phyloP scores from a whole-genome alignment of 169 alveolate genomes.

The Cryptosporidium tyzzeri region DNA sequence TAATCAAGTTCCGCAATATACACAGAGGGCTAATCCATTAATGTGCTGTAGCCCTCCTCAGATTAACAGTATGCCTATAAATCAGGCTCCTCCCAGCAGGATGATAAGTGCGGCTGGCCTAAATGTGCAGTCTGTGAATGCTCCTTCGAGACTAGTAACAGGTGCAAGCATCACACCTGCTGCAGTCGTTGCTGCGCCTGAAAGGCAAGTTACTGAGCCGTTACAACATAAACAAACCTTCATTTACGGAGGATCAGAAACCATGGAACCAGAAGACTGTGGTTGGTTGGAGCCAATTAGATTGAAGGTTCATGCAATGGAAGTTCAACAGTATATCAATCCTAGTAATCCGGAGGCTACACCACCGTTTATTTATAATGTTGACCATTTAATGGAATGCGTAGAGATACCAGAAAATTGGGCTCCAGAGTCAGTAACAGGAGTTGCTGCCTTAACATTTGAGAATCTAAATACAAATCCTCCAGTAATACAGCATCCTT shows the following conservation, averaged over 20 bases:
- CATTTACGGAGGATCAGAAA: conserved; percentile 71
- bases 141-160: conserved; percentile 73
- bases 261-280: conserved; percentile 76
- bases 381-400: conserved; percentile 73
- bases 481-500: conserved; percentile 46
- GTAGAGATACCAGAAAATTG: conserved; percentile 73
- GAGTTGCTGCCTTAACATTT: conserved; percentile 74
- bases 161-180: conserved; percentile 73
- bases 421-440: conserved; percentile 74
- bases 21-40: conserved; percentile 67
- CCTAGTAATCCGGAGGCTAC: conserved; percentile 71
- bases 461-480: conserved; percentile 67
- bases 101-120: conserved; percentile 76
- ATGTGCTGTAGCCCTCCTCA: conserved; percentile 73
- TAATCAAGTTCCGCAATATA: conserved; percentile 27
- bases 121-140: conserved; percentile 58
- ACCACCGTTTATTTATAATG: conserved; percentile 69
- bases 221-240: conserved; percentile 69
- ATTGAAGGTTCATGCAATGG: conserved; percentile 71
- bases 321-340: conserved; percentile 69
- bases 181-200: conserved; percentile 67
- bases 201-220: conserved; percentile 73
- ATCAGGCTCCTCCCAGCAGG: conserved; percentile 70
- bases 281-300: conserved; percentile 75
- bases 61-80: conserved; percentile 14